Base-by-base conservation (phyloP, 495 filamentous ascomycete species). In the Clavariopsis aquatica region DNA sequence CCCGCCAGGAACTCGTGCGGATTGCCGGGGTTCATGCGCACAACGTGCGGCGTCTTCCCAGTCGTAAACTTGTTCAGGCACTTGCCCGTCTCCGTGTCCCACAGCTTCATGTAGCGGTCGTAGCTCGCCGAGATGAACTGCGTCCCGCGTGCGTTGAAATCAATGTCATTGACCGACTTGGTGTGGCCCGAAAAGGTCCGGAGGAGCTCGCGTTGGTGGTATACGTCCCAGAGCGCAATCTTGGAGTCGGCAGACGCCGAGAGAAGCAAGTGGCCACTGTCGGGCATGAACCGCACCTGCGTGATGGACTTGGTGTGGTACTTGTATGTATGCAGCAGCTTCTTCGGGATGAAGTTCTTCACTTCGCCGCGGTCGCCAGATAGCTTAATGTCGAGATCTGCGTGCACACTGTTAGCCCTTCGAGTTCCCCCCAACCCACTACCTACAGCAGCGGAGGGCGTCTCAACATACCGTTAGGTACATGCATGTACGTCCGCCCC, bases 211-310 rank as follows among this genome's bases (percentile, higher is more conserved):
- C 85, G 87, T 60, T 88, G 80, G 71, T 96, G 91, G 69, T 96
- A 97, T 15, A 91, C 90, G 76, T 97, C 93, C 86, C 90, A 98
- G 56, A 98, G 89, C 79, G 95, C 96, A 74, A 96, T 84, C 64
- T 91, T 92, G 55, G 85, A 84, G 75, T 98, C 95, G 20, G 93
- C 93, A 28, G 87, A 84, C 19, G 90, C 87, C 36, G 90, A 93
- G 60, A 99, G 79, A 26, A 98, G 80, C 24, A 99, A 79, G 75
- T 99, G 94, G 36, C 92, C 92, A 23, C 89, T 89, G 29, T 76
- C 75, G 2, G 94, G 94, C 72, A 97, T 91, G 80, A 99, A 92
- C 24, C 89, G 89, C 53, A 97, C 77, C 52, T 89, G 89, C 10
- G 88, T 93, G 70, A 98, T 90, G 34, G 92, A 83, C 68, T 93